Base-by-base conservation (phyloP, 345 rosid genomes). In the Corchorus capsularis region DNA sequence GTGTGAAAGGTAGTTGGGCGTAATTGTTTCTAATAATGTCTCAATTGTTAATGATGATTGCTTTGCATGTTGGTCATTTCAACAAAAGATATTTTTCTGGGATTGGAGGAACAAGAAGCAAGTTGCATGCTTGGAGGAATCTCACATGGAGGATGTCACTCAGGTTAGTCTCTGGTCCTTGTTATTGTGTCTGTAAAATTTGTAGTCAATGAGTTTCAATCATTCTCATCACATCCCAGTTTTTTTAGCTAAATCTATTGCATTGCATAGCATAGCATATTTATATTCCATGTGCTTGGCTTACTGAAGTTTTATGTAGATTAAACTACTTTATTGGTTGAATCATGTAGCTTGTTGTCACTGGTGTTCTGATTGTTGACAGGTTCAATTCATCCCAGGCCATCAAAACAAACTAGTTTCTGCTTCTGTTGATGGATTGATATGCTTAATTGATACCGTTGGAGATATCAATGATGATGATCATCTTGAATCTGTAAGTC, bases 51-150 rank as follows among this genome's bases (percentile, higher is more conserved):
- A 47, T 75, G 46, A 53, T 17, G 13, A 17, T 72, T 55, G 32
- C 19, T 65, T 72, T 63, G n/a, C 34, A 76, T 72, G 49, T 63
- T 63, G 55, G 20, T 41, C 54, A 41, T 43, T 71, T 81, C 6
- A 52, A 61, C 63, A 67, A 61, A 83, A 93, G 98, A 86, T 93
- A 77, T 82, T 86, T 72, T 83, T 96, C 64, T 93, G 97, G 97
- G 99, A 96, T 82, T 96, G 98, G 96, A 93, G 99, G 83, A 91
- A 87, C 80, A 82, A 86, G 82, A 93, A 84, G 86, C 99, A 89
- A 84, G 91, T 96, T 80, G 97, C 97, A 20, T 92, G 94, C 81
- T 86, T 96, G 83, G 94, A 89, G 83, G 97, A 96, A 77, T 92
- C 94, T 22, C 98, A 92, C 79, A 76, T 73, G 41, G 99, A 92